Evolutionary conservation across 805 yeast genomes (phyloP), one percentile per base, ranked within the genome.

Genomic region (Candida fluviatilis): DNA sequence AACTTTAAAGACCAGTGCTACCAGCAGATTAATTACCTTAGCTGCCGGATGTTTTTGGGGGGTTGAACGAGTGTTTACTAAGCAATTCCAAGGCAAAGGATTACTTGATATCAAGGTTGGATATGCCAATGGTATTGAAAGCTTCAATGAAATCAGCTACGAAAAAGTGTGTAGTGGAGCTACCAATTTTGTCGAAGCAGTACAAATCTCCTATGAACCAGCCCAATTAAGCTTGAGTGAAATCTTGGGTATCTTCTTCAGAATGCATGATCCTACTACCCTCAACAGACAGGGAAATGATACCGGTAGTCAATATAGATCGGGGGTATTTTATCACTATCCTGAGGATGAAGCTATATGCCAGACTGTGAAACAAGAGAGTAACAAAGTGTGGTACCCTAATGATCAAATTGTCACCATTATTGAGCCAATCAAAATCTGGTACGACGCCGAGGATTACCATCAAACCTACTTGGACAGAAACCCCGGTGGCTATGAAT

Each of bases 391-490:
- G 41, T 93, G 91, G 85, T 84, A 82, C 60, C 80, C 82, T n/a
- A 69, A 72, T 34, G 72, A 82, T 51, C 65, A 66, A 40, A 82
- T 93, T 18, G 83, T 67, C 33, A 89, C 98, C 1, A 64, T 63
- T 32, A 76, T 90, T 36, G 84, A 78, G 53, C 83, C 85, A 6
- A 72, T 88, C 32, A 57, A 67, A 36, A 70, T 69, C 42, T 93
- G 86, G 72, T 83, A 81, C 68, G 96, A 90, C 55, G 98, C 97
- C n/a, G 99, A 91, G 62, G 90, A 81, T 26, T 91, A 90, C 58
- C 99, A 91, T 59, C 98, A 91, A 58, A 54, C 73, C 44, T 91
- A 93, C 58, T 69, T 91, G 51, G 72, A 73, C 40, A 80, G 78
- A 52, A 88, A 91, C 57, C 95, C 96, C 2, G 61, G 66, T 4